phyloP scores from a whole-genome alignment of 441 rosid species.

The Iberis amara region DNA sequence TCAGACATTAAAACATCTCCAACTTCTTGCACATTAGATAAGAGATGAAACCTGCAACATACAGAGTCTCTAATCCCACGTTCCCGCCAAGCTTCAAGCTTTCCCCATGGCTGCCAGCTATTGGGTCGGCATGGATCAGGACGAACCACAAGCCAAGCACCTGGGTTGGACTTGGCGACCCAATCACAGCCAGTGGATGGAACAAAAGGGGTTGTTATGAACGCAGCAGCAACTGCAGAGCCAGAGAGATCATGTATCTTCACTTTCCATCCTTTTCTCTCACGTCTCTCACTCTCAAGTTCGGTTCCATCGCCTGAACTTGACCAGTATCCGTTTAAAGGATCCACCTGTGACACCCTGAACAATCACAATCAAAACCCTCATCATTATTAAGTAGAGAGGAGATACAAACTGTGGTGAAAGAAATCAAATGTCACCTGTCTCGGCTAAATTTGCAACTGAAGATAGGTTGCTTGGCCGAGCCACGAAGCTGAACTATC shows the following conservation, averaged over 20 bases:
- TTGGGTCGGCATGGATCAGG: slow-evolving; percentile 75
- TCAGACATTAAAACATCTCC: slow-evolving; percentile 84
- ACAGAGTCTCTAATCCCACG: slow-evolving; percentile 82
- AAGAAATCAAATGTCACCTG: slow-evolving; percentile 42
- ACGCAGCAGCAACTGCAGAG: slow-evolving; percentile 91
- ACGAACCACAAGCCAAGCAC: slow-evolving; percentile 88
- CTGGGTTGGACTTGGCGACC: slow-evolving; percentile 92
- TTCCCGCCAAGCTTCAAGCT: slow-evolving; percentile 93
- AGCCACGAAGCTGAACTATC: slow-evolving; percentile 88
- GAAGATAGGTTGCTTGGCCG: slow-evolving; percentile 83
- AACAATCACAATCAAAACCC: slow-evolving; percentile 27
- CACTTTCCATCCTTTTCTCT: slow-evolving; percentile 94
- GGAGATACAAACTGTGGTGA: no score
- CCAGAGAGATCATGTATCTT: slow-evolving; percentile 96
- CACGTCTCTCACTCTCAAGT: slow-evolving; percentile 69
- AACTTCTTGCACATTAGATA: slow-evolving; percentile 70
- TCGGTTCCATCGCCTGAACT: slow-evolving; percentile 45
- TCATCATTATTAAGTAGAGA: neutral
- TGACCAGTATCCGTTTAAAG: slow-evolving; percentile 57
- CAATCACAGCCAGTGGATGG: slow-evolving; percentile 95
- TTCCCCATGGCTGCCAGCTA: slow-evolving; percentile 99
- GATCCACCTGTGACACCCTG: slow-evolving; percentile 69
- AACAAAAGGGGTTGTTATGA: slow-evolving; percentile 96
- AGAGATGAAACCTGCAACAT: slow-evolving; percentile 78
- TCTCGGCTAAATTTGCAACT: slow-evolving; percentile 89